Percentiles rank a stretch among this genome's conserved stretches.
Evolutionary conservation across 768 basidiomycete species (phyloP).

Genomic region (Suillus placidus): DNA sequence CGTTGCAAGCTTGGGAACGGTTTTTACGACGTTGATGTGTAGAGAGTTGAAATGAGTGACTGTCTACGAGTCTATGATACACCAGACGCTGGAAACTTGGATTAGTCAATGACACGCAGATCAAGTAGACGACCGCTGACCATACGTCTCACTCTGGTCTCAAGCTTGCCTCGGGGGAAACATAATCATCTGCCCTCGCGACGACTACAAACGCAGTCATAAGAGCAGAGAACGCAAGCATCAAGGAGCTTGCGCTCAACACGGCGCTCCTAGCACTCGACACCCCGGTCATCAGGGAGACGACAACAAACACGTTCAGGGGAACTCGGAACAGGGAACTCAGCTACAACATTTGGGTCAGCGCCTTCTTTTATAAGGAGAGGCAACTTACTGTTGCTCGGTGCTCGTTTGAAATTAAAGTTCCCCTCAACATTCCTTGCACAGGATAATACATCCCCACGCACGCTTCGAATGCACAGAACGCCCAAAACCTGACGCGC

Average conservation of each 20-base stretch:
- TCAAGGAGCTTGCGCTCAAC: constrained; percentile 56
- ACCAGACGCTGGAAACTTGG: not conserved
- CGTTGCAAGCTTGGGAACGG: not conserved
- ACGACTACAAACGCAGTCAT: constrained; percentile 57
- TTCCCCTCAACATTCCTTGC: constrained; percentile 72
- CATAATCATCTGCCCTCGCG: constrained; percentile 31
- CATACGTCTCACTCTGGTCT: constrained; percentile 20
- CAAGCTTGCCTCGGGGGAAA: constrained; percentile 21
- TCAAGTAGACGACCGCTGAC: not conserved
- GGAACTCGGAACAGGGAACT: constrained; percentile 76
- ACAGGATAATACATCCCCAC: constrained; percentile 82
- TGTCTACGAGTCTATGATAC: not conserved
- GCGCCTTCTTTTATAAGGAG: not conserved
- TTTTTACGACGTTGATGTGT: not conserved
- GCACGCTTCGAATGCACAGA: constrained; percentile 75
- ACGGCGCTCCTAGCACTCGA: constrained; percentile 65
- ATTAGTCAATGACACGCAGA: not conserved
- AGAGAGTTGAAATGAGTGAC: not conserved
- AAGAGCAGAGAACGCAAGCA: constrained; percentile 61
- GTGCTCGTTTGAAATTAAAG: constrained; percentile 69
- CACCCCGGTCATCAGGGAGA: constrained; percentile 68
- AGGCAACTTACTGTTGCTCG: constrained; percentile 64
- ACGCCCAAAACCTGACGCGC: constrained; percentile 66
- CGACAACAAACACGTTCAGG: constrained; percentile 72
- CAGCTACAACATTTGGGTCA: constrained; percentile 41